phyloP scores from a whole-genome alignment of 768 basidiomycete species.

The Macrolepiota dolichaula region DNA sequence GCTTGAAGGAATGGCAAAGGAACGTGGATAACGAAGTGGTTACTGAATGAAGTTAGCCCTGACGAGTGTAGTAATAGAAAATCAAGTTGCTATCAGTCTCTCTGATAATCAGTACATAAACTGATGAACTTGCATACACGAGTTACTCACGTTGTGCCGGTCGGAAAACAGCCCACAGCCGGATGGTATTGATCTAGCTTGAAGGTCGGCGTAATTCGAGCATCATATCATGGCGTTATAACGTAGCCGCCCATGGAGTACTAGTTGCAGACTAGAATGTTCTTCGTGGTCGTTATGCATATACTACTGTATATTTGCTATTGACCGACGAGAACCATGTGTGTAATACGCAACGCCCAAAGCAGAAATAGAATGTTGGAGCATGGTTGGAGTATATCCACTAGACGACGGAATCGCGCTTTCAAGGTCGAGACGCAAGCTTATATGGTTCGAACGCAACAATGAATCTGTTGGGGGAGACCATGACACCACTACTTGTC shows the following conservation, averaged over 20 bases:
- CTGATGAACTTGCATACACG: background rate
- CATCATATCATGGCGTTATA: background rate
- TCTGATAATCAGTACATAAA: background rate
- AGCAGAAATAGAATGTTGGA: background rate
- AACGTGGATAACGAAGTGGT: constrained; percentile 44
- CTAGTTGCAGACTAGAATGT: background rate
- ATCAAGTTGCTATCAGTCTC: background rate
- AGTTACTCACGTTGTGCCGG: background rate
- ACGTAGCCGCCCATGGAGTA: background rate
- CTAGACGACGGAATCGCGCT: background rate
- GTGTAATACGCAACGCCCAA: background rate
- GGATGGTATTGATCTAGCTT: too few species aligned
- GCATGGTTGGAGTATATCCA: background rate
- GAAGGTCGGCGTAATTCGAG: too few species aligned
- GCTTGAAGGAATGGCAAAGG: constrained; percentile 40
- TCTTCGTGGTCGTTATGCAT: background rate
- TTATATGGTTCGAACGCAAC: background rate
- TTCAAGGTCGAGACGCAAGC: background rate
- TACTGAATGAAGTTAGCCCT: constrained; percentile 51
- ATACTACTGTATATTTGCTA: background rate
- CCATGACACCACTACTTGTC: background rate
- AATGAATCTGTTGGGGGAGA: too few species aligned
- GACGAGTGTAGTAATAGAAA: background rate
- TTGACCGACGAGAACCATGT: background rate
- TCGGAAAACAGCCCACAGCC: too few species aligned